Evolutionary conservation across 306 rosid species (phyloP).

Genomic region (Aeschynomene evenia): DNA sequence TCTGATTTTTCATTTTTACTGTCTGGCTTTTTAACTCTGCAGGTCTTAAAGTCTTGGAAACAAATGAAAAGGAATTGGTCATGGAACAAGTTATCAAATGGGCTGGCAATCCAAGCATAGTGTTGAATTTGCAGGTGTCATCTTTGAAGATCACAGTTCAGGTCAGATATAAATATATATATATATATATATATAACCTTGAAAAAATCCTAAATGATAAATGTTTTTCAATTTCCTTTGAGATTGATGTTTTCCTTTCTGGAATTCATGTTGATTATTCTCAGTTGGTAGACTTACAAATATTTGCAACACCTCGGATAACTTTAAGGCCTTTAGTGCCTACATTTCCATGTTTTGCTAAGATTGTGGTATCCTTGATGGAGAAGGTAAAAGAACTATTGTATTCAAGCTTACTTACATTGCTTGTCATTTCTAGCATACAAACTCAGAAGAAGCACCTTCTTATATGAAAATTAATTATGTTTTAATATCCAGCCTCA

Average conservation of each 20-base stretch:
- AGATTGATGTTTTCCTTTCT: slow-evolving; percentile 19
- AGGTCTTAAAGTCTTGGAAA: slow-evolving; percentile 77
- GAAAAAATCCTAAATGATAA: slow-evolving; percentile 10
- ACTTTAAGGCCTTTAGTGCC: slow-evolving; percentile 86
- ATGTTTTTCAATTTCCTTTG: slow-evolving; percentile 8
- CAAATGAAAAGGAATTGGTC: slow-evolving; percentile 83
- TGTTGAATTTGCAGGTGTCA: slow-evolving; percentile 50
- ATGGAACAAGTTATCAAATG: slow-evolving; percentile 81
- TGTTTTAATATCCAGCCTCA: slow-evolving; percentile 64
- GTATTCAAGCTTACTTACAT: neutral
- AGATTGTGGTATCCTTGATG: slow-evolving; percentile 70
- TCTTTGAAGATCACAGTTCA: slow-evolving; percentile 61
- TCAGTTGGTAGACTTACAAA: slow-evolving; percentile 84
- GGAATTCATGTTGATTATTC: slow-evolving; percentile 41
- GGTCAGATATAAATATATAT: too few species aligned
- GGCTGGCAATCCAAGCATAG: slow-evolving; percentile 86
- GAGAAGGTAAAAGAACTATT: slow-evolving; percentile 62
- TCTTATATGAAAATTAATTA: slow-evolving; percentile 2
- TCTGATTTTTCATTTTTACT: neutral
- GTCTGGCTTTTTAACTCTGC: slow-evolving; percentile 26
- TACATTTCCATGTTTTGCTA: slow-evolving; percentile 89
- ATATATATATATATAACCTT: too few species aligned
- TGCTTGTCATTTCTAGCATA: slow-evolving; percentile 8
- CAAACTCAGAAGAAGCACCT: slow-evolving; percentile 3
- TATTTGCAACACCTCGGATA: slow-evolving; percentile 67